Evolutionary conservation across 352 stramenopile species (phyloP), one percentile per base, ranked within the genome.

Genomic region (Saprolegnia parasitica): DNA sequence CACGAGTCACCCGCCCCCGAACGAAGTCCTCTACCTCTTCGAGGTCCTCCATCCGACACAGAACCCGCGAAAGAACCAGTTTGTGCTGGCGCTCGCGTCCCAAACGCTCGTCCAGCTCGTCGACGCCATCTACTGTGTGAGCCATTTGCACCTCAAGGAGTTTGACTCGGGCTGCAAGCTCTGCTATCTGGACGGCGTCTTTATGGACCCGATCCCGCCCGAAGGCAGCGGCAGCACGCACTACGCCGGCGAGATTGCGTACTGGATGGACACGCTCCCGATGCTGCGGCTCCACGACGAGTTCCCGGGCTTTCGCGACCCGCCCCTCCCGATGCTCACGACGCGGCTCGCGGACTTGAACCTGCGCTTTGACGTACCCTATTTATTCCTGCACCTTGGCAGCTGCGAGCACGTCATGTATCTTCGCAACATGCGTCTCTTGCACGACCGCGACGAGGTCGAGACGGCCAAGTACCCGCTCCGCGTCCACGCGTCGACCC

Each of bases 1-100:
- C 10, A 21, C 16, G 52, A 24, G 10, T 1, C 4, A 21, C 20
- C 40, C 52, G 58, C 29, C 40, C 1, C 10, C 23, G 18, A 11
- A 6, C 15, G 58, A 67, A 9, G 49, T 42, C 20, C 24, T 67
- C 10, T 67, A 56, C 24, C 45, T 67, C 40, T 16, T 67, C 20
- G 58, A 67, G 35, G 58, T 67, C 20, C 49, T 67, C 37, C 58
- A 67, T 23, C 58, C 58, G 45, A 55, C 58, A 13, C 58, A 39
- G 15, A 15, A 21, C 15, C n/a, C 45, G 20, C 49, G 50, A 20
- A 54, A 55, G 40, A 67, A 20, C 21, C 58, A 67, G 18, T 67
- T 56, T 29, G 10, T 56, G 21, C 58, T 67, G 1, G 40, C 32
- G 32, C 40, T 54, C 5, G 58, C 35, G 40, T 67, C 58, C 11